Conservation (phyloP, 2,329 filamentous ascomycete genomes). For the Colletotrichum eleusines region DNA sequence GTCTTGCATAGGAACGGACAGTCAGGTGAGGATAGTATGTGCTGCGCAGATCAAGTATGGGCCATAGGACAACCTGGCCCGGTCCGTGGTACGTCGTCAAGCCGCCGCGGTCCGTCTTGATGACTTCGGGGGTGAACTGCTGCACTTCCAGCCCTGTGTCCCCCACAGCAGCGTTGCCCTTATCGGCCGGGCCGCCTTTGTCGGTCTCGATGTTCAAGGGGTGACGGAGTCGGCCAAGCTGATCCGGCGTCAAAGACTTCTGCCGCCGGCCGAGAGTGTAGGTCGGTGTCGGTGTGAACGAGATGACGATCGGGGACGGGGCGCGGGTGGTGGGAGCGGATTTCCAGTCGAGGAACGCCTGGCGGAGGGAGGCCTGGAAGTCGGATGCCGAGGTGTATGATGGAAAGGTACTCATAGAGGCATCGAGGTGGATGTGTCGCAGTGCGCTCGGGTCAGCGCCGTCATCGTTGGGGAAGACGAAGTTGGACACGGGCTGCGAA, state of each 20-base stretch:
- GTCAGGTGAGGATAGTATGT: slow-evolving; percentile 68
- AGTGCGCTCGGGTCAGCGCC: slow-evolving; percentile 26
- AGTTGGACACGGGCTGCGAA: slow-evolving; percentile 8
- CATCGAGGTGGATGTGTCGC: slow-evolving; percentile 36
- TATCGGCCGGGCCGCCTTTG: not conserved
- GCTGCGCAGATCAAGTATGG: slow-evolving; percentile 83
- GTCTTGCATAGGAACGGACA: slow-evolving; percentile 80
- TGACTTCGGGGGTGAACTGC: slow-evolving; percentile 68
- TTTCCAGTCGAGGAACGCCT: slow-evolving; percentile 53
- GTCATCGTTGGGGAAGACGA: slow-evolving; percentile 29
- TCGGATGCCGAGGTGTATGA: slow-evolving; percentile 36
- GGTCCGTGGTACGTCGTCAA: slow-evolving; percentile 96
- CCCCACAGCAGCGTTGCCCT: too few species aligned
- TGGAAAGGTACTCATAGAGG: not conserved
- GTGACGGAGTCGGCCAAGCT: slow-evolving; percentile 59
- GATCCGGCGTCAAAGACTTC: slow-evolving; percentile 58
- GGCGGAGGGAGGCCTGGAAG: slow-evolving; percentile 47
- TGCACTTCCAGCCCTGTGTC: slow-evolving; percentile 44
- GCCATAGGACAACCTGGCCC: slow-evolving; percentile 93
- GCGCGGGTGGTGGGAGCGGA: slow-evolving; percentile 49
- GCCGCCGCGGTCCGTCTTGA: slow-evolving; percentile 83
- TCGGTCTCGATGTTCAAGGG: slow-evolving; percentile 53
- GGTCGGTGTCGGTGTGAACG: slow-evolving; percentile 84
- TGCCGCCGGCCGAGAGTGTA: slow-evolving; percentile 94
- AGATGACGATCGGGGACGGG: slow-evolving; percentile 79